Evolutionary conservation across 2,329 filamentous ascomycete species (phyloP).

Genomic region (Alternaria gansuensis): DNA sequence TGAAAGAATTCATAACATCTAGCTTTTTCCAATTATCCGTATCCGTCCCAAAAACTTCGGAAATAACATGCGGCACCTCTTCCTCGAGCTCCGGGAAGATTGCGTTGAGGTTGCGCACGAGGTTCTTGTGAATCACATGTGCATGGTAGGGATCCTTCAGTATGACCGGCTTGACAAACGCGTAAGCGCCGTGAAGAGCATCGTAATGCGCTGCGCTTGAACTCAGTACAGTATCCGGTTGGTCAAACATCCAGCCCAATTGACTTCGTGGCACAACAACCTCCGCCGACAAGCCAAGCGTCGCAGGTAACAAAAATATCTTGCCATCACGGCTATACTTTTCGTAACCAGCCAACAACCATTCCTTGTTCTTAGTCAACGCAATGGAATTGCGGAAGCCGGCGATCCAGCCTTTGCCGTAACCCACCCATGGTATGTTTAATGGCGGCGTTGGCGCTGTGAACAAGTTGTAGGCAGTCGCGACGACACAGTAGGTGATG

Average conservation of each 20-base stretch:
- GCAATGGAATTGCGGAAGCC: constrained; percentile 32
- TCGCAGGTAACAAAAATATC: constrained; percentile 40
- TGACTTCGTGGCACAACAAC: constrained; percentile 50
- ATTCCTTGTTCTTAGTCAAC: constrained; percentile 34
- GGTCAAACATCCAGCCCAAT: constrained; percentile 54
- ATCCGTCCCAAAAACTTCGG: constrained; percentile 51
- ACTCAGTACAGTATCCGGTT: constrained; percentile 55
- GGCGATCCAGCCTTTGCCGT: constrained; percentile 37
- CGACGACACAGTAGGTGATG: constrained; percentile 32
- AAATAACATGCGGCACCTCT: constrained; percentile 49
- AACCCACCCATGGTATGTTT: constrained; percentile 36
- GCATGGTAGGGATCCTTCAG: constrained; percentile 54
- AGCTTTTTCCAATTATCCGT: constrained; percentile 51
- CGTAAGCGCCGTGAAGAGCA: constrained; percentile 51
- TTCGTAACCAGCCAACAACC: constrained; percentile 35
- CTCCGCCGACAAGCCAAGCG: constrained; percentile 37
- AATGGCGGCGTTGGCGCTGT: constrained; percentile 29
- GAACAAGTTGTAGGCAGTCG: constrained; percentile 25
- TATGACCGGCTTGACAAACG: constrained; percentile 49
- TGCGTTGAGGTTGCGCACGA: constrained; percentile 52
- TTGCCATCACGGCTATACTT: constrained; percentile 38
- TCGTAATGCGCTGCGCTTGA: constrained; percentile 52
- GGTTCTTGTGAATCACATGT: constrained; percentile 53
- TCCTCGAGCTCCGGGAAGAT: constrained; percentile 53
- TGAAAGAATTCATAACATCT: constrained; percentile 49